Evolutionary conservation across 371 early-diverging fungal genomes (phyloP).

Genomic region (Nematocida sp.): DNA sequence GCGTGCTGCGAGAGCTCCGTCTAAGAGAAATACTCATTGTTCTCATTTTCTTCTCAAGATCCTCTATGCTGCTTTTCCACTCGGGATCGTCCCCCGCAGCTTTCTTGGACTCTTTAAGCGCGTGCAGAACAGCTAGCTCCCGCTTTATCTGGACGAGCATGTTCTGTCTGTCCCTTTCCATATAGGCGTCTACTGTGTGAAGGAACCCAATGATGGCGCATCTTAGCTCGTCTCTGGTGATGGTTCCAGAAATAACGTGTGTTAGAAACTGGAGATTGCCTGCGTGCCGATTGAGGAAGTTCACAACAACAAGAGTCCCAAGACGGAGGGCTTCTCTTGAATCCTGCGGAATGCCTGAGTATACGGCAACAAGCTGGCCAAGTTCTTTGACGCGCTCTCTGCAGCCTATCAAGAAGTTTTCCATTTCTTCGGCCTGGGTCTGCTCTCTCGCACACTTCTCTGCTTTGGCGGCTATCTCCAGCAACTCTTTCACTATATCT

Average conservation of each 20-base stretch:
- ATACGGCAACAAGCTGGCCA: slow-evolving; percentile 7
- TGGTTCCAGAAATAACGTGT: not conserved
- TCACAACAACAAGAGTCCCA: slow-evolving; percentile 8
- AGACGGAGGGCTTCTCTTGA: slow-evolving; percentile 18
- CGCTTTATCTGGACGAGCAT: not conserved
- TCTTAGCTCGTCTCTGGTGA: not conserved
- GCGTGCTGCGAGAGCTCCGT: too few species aligned
- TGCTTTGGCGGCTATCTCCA: not conserved
- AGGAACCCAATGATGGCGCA: slow-evolving; percentile 2
- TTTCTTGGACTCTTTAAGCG: slow-evolving; percentile 32
- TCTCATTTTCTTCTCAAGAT: slow-evolving; percentile 28
- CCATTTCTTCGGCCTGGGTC: not conserved
- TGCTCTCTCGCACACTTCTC: not conserved
- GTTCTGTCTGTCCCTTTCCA: slow-evolving; percentile 17
- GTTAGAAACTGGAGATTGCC: slow-evolving; percentile 27
- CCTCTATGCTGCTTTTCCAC: slow-evolving; percentile 23
- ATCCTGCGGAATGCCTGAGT: not conserved
- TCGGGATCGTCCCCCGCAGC: slow-evolving; percentile 30
- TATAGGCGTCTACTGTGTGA: not conserved
- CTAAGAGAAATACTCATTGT: not conserved
- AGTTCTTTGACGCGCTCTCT: slow-evolving; percentile 1
- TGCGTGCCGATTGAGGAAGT: not conserved
- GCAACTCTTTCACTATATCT: slow-evolving; percentile 11
- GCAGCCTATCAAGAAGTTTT: slow-evolving; percentile 18
- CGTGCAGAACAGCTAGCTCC: slow-evolving; percentile 3